A percentile compares a stretch with the other conserved stretches of the same genome.
Evolutionary conservation across 805 yeast genomes (phyloP).

Genomic region (Yamadazyma insecticola): DNA sequence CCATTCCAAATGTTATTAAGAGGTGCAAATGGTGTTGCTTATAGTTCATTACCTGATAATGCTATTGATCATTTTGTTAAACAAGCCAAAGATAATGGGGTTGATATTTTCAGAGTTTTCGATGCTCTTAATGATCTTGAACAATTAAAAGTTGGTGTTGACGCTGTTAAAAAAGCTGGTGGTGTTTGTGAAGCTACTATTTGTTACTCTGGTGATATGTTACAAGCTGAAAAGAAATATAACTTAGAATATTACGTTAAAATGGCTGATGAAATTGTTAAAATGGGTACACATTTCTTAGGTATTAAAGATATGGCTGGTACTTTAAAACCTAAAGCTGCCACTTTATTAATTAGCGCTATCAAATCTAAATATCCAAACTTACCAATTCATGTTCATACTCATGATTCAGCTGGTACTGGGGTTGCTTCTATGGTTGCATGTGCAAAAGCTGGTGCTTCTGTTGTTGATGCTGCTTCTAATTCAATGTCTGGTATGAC

Average conservation of each 20-base stretch:
- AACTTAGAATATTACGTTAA: slow-evolving; percentile 84
- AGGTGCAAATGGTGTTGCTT: slow-evolving; percentile 99
- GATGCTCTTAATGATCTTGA: slow-evolving; percentile 97
- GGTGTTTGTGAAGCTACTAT: slow-evolving; percentile 99
- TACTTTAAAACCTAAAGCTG: slow-evolving; percentile 94
- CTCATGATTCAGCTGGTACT: slow-evolving; percentile 99
- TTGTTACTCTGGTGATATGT: slow-evolving; percentile 99
- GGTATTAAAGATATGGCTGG: slow-evolving; percentile 99
- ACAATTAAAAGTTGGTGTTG: slow-evolving; percentile 95
- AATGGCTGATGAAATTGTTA: slow-evolving; percentile 78
- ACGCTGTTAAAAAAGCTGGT: slow-evolving; percentile 96
- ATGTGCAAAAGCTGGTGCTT: slow-evolving; percentile 94
- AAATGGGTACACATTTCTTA: slow-evolving; percentile 92
- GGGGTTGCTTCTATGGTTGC: slow-evolving; percentile 97
- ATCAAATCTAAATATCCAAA: slow-evolving; percentile 86
- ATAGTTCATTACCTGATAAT: slow-evolving; percentile 95
- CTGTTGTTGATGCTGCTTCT: slow-evolving; percentile 94
- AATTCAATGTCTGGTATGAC: slow-evolving; percentile 98
- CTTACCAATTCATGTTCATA: slow-evolving; percentile 96
- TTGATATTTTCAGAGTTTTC: slow-evolving; percentile 95
- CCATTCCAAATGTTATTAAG: slow-evolving; percentile 99
- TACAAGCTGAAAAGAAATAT: slow-evolving; percentile 92
- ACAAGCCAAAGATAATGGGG: slow-evolving; percentile 94
- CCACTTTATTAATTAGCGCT: slow-evolving; percentile 70
- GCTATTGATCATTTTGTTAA: slow-evolving; percentile 96